phyloP scores from a whole-genome alignment of 805 yeast species.

The Blastobotrys mokoenaii region DNA sequence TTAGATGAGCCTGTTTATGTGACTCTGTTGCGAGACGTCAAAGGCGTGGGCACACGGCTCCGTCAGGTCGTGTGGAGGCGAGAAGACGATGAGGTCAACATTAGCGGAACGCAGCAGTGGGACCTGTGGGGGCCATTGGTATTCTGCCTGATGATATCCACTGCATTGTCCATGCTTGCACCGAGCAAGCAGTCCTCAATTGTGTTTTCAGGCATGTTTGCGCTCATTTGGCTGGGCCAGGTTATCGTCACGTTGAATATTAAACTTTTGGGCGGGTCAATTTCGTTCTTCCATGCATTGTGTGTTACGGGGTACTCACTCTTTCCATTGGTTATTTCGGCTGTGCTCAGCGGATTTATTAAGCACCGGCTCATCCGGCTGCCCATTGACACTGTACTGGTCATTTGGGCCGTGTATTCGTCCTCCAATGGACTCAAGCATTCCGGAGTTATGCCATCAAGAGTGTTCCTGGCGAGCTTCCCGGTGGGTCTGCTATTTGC shows the following conservation, averaged over 20 bases:
- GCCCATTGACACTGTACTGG: constrained; percentile 37
- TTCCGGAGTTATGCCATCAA: constrained; percentile 56
- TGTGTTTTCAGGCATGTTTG: constrained; percentile 57
- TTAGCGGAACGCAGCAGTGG: constrained; percentile 23
- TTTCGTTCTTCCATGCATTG: constrained; percentile 59
- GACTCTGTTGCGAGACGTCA: constrained; percentile 43
- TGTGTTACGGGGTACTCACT: constrained; percentile 64
- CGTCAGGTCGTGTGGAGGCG: constrained; percentile 37
- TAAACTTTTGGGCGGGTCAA: constrained; percentile 51
- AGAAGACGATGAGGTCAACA: constrained; percentile 12
- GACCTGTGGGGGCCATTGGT: constrained; percentile 59
- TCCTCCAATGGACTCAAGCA: constrained; percentile 51
- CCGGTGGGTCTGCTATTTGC: constrained; percentile 59
- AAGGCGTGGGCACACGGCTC: constrained; percentile 36
- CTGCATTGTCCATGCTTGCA: constrained; percentile 38
- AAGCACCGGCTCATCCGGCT: constrained; percentile 42
- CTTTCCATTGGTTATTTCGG: constrained; percentile 55
- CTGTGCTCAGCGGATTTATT: constrained; percentile 41
- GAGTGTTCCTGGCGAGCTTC: constrained; percentile 53
- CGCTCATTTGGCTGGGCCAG: constrained; percentile 55
- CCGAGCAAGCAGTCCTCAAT: constrained; percentile 38
- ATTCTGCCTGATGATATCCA: constrained; percentile 48
- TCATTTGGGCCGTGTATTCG: constrained; percentile 57
- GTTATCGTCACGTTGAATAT: constrained; percentile 55
- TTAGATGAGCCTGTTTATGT: constrained; percentile 59